A percentile compares a stretch with the other conserved stretches of the same genome.
These are phyloP conservation scores for Neophaeococcomyces mojaviensis DNA, from an alignment of 2,329 filamentous ascomycete species.

Conservation along the genomic window DNA sequence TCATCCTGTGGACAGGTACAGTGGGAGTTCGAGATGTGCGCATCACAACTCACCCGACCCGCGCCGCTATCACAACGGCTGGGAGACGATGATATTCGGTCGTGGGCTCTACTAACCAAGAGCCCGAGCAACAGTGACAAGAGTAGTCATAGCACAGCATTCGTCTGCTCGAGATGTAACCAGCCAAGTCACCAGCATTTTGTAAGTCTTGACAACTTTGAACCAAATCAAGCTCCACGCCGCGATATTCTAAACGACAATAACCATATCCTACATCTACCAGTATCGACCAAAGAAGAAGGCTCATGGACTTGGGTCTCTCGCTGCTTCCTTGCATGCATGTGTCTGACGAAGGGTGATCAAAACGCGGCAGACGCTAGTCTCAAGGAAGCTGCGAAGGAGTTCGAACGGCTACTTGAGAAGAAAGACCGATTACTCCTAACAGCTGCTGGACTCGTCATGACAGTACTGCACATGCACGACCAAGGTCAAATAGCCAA, in stretches of 20 bases:
- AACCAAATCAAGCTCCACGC: conserved; percentile 1
- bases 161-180: conserved; percentile 20
- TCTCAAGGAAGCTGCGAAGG: conserved; percentile 18
- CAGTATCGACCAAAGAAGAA: conserved; percentile 18
- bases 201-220: conserved; percentile 13
- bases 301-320: conserved; percentile 22
- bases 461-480: conserved; percentile 21
- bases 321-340: conserved; percentile 23
- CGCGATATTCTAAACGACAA: conserved; percentile 6
- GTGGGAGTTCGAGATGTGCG: conserved; percentile 20
- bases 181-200: conserved; percentile 18
- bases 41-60: conserved; percentile 16
- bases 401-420: conserved; percentile 19
- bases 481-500: conserved; percentile 18
- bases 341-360: conserved; percentile 19
- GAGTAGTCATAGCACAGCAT: conserved; percentile 12
- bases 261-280: conserved; percentile 14
- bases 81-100: conserved; percentile 20
- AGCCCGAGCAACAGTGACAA: conserved; percentile 12
- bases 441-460: conserved; percentile 6
- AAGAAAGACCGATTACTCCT: conserved; percentile 14
- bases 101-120: conserved; percentile 18
- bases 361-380: conserved; percentile 13
- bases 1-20: conserved; percentile 7
- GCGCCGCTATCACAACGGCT: conserved; percentile 15